Evolutionary conservation across 129 eudicot genomes (phyloP), one percentile per base, ranked within the genome.

Genomic region (Rutidosis leptorrhynchoides): DNA sequence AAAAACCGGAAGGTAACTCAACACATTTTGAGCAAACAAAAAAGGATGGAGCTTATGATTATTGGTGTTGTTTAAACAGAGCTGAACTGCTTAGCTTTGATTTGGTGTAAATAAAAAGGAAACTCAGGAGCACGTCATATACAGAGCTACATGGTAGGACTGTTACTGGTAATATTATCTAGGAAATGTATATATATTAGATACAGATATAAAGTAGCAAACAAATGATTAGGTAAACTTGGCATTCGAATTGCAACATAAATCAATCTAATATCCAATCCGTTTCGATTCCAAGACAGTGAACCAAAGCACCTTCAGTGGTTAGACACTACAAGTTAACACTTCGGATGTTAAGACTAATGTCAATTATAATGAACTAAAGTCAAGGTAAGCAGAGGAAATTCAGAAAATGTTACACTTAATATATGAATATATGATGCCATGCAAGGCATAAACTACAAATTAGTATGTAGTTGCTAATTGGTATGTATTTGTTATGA

Each of bases 301-400:
- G n/a, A 11, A 40, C 46, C 46, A 12, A 40, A 40, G 5, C 46
- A 40, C 0, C n/a, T 40, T 40, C 46, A 40, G 5, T 9, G n/a
- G 5, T 40, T 40, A 0, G 46, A 40, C 12, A 37, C 45, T 11
- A 40, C 46, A 40, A 40, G 46, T 40, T 40, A 40, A 40, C 45
- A 12, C 16, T 11, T 12, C 5, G 3, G n/a, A 37, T 2, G 3
- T 8, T 8, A 8, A 35, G 8, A 10, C 43, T 37, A 37, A 37
- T 2, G 9, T 7, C 15, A 4, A 37, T 10, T 2, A 12, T 40
- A 40, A 40, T 12, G 46, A 10, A 40, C 16, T 40, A 14, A 14
- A 43, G 37, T n/a, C 20, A 28, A 65, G 46, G 71, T 65, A 65
- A 48, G 32, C 28, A 48, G 29, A 46, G 42, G 28, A 14, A 37